phyloP scores from a whole-genome alignment of 2,329 filamentous ascomycete species.

The Epichloe baconii region DNA sequence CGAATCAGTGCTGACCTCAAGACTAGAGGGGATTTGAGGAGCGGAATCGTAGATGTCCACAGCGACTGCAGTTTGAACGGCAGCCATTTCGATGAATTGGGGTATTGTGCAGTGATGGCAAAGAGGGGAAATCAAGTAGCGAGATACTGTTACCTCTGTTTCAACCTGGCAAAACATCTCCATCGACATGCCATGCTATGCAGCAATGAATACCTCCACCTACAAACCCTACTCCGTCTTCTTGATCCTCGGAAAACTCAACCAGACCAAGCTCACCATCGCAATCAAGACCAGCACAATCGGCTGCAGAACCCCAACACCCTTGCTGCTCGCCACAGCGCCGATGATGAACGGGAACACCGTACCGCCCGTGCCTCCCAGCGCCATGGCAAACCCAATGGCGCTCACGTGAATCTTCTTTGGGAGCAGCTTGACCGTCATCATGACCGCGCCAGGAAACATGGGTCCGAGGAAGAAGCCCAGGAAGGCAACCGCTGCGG shows the following conservation, averaged over 20 bases:
- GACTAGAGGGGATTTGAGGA: too few species aligned
- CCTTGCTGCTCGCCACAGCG: conserved; percentile 42
- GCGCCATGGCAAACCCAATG: conserved; percentile 61
- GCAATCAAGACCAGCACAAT: conserved; percentile 25
- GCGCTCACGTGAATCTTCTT: conserved; percentile 56
- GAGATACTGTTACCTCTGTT: too few species aligned
- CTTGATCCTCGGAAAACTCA: not conserved
- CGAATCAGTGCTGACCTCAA: too few species aligned
- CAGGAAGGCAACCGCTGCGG: conserved; percentile 52
- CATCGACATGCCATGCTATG: too few species aligned
- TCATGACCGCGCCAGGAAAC: conserved; percentile 60
- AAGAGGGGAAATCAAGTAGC: too few species aligned
- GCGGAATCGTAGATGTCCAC: too few species aligned
- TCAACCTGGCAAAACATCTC: too few species aligned
- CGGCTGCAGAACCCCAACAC: conserved; percentile 35
- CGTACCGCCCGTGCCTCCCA: conserved; percentile 57
- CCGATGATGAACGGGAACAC: conserved; percentile 45
- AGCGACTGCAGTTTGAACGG: too few species aligned
- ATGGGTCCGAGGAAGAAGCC: conserved; percentile 66
- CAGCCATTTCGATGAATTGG: too few species aligned
- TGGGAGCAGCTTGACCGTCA: conserved; percentile 57
- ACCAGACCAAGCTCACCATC: not conserved
- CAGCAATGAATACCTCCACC: too few species aligned
- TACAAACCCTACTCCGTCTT: not conserved
- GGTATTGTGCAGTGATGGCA: too few species aligned